phyloP scores from a whole-genome alignment of 2,329 filamentous ascomycete genomes.

The Chaetoscypha palmicola region DNA sequence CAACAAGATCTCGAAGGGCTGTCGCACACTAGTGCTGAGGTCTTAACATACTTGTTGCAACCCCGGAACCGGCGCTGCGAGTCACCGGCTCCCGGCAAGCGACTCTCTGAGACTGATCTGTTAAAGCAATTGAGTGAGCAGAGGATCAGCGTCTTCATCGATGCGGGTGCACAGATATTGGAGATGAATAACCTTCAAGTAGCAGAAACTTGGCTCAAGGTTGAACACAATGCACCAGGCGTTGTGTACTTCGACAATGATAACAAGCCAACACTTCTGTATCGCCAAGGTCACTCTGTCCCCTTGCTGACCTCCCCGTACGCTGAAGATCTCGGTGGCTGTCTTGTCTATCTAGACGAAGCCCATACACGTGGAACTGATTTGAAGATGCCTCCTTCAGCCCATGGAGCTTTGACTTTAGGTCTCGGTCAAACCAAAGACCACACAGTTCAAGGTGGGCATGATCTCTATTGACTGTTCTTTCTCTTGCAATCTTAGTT shows the following conservation, averaged over 20 bases:
- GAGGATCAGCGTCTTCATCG: slow-evolving; percentile 50
- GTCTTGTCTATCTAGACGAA: slow-evolving; percentile 25
- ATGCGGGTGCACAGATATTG: slow-evolving; percentile 57
- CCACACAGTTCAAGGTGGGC: slow-evolving; percentile 44
- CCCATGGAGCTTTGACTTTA: slow-evolving; percentile 21
- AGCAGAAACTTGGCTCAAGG: slow-evolving; percentile 19
- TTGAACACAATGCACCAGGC: slow-evolving; percentile 9
- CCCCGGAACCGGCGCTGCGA: slow-evolving; percentile 43
- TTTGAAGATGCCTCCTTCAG: slow-evolving; percentile 16
- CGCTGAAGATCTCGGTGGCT: slow-evolving; percentile 17
- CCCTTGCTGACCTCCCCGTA: slow-evolving; percentile 21
- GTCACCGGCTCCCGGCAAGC: slow-evolving; percentile 39
- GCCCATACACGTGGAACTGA: slow-evolving; percentile 26
- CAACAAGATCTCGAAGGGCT: slow-evolving; percentile 53
- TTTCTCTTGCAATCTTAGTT: too few relatives aligned
- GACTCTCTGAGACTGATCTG: slow-evolving; percentile 40
- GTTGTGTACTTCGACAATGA: slow-evolving; percentile 12
- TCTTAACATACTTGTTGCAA: slow-evolving; percentile 51
- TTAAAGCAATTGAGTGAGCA: slow-evolving; percentile 34
- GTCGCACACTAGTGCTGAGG: slow-evolving; percentile 55
- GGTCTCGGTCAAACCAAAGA: slow-evolving; percentile 24
- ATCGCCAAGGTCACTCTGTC: slow-evolving; percentile 14
- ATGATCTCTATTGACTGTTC: background rate
- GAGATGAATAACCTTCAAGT: slow-evolving; percentile 45
- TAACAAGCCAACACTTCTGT: slow-evolving; percentile 15